Base-by-base conservation (phyloP, 2,329 filamentous ascomycete genomes). In the Arthrobotrys iridis region DNA sequence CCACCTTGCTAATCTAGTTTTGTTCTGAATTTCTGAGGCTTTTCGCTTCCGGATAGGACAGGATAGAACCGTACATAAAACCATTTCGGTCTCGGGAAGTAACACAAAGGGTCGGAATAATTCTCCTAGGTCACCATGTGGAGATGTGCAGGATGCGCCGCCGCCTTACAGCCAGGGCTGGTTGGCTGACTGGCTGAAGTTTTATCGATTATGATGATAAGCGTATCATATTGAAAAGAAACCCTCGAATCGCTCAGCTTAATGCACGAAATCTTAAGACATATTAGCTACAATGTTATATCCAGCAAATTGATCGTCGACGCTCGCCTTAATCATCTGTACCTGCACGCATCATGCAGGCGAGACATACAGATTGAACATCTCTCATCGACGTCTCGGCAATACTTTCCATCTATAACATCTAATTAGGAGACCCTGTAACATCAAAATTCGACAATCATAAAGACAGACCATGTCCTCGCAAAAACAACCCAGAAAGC, bases 361-460 rank as follows among this genome's bases (percentile, higher is more conserved):
- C 37, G 22, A 55, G 35, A 22, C 20, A 22, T 6, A 55, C n/a
- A 18, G 28, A 33, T 33, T 30, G 10, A 24, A 22, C 18, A n/a
- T 7, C 2, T 22, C 28, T 10, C 35, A 35, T 55, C 50, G 30
- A 35, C 13, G 8, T n/a, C 30, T 55, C 50, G 50, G 50, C 30
- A 55, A 55, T 55, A 55, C 50, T 55, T 55, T 30, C 50, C 48
- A 55, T 18, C 35, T 15, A 11, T 30, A 6, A n/a, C 33, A 52
- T 2, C n/a, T 13, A 24, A 24, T 35, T 28, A 28, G 50, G 11
- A 55, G 50, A 24, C 50, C 50, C 50, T 55, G 50, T 30, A 55
- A 37, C 50, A 35, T 55, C 50, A 30, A 55, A 55, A 55, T 55
- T 55, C 50, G 30, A 55, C 37, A 55, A 55, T 55, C 37, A 55